Percentiles rank a stretch among this genome's conserved stretches.
Evolutionary conservation across 495 filamentous ascomycete species (phyloP).

Genomic region (Penicillium manginii): DNA sequence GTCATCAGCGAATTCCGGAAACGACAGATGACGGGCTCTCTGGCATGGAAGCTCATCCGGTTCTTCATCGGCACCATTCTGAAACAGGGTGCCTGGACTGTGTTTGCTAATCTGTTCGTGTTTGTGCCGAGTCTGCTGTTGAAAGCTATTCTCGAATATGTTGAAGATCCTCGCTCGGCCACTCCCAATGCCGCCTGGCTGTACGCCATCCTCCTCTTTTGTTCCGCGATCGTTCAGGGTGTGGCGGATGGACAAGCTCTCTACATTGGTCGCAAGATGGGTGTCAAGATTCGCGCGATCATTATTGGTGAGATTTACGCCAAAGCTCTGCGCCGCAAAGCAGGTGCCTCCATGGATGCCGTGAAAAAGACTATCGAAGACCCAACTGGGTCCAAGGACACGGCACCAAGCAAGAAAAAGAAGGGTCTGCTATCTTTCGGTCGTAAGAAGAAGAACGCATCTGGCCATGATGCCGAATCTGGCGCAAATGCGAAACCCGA

Average conservation of each 20-base stretch:
- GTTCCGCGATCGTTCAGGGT: constrained; percentile 76
- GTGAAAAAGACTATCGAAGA: constrained; percentile 48
- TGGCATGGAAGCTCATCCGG: constrained; percentile 79
- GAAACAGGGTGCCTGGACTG: constrained; percentile 79
- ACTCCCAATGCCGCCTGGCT: constrained; percentile 94
- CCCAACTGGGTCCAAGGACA: constrained; percentile 23
- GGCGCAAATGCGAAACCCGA: constrained; percentile 43
- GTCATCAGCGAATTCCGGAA: constrained; percentile 84
- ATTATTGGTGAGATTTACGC: constrained; percentile 98
- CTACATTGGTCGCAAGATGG: constrained; percentile 91
- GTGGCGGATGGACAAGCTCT: constrained; percentile 85
- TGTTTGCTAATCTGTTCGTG: constrained; percentile 75
- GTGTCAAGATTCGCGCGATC: constrained; percentile 88
- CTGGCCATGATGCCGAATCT: constrained; percentile 36
- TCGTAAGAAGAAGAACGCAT: constrained; percentile 55
- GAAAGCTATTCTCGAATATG: constrained; percentile 87
- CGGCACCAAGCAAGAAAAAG: constrained; percentile 40
- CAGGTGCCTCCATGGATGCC: constrained; percentile 68
- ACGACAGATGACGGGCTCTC: constrained; percentile 76
- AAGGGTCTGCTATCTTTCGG: constrained; percentile 59
- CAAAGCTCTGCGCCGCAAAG: constrained; percentile 92
- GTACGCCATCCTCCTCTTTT: constrained; percentile 86
- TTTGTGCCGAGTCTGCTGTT: constrained; percentile 92
- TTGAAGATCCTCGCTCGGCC: constrained; percentile 77
- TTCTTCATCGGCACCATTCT: constrained; percentile 81